Evolutionary conservation across 345 rosid genomes (phyloP).

Genomic region (Gossypium raimondii): DNA sequence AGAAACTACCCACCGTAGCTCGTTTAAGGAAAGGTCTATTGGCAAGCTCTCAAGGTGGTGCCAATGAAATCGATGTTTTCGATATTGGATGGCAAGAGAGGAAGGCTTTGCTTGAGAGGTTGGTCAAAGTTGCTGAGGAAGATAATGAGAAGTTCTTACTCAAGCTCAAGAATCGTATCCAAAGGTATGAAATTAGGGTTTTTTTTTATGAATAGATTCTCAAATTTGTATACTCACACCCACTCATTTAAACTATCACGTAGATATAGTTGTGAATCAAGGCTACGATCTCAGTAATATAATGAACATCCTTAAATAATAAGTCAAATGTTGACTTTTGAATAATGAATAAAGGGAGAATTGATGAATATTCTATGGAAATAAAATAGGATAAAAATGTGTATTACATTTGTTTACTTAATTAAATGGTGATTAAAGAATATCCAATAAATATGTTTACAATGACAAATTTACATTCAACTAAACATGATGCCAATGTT

Average conservation of each 20-base stretch:
- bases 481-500: not conserved
- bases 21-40: slow-evolving; percentile 42
- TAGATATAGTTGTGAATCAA: too few species aligned
- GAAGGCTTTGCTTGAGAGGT: slow-evolving; percentile 29
- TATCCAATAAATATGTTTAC: too few species aligned
- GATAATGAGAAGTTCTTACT: slow-evolving; percentile 43
- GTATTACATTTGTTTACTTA: too few species aligned
- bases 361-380: too few species aligned
- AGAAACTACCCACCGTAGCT: slow-evolving; percentile 46
- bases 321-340: too few species aligned
- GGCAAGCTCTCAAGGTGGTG: slow-evolving; percentile 12
- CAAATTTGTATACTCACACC: too few species aligned
- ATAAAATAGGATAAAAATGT: too few species aligned
- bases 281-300: fast-evolving
- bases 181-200: slow-evolving; percentile 26
- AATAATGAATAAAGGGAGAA: too few species aligned
- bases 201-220: not conserved
- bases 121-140: slow-evolving; percentile 32
- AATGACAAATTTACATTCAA: too few species aligned
- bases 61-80: slow-evolving; percentile 31
- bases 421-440: too few species aligned
- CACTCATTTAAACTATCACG: too few species aligned
- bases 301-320: too few species aligned
- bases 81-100: slow-evolving; percentile 38
- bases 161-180: slow-evolving; percentile 34